Conservation (phyloP, 139 green algal species). For the Yamagishiella unicocca region DNA sequence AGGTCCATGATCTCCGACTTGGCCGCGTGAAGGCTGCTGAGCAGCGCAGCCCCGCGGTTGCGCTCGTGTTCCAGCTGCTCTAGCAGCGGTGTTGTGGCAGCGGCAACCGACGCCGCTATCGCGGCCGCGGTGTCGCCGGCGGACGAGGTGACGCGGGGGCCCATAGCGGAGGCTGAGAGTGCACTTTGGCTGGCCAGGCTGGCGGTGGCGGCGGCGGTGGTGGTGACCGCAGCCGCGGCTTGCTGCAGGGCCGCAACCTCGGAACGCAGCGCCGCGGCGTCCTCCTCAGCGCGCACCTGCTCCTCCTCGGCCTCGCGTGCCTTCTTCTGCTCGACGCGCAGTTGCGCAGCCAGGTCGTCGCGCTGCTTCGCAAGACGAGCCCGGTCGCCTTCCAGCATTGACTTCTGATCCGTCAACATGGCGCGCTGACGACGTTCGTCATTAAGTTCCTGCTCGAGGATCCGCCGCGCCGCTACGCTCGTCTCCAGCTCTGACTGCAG, state of each 20-base stretch:
- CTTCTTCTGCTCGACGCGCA: conserved; percentile 59
- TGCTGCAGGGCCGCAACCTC: conserved; percentile 68
- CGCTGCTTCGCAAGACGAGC: conserved; percentile 44
- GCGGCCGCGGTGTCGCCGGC: conserved; percentile 31
- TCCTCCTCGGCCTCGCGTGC: conserved; percentile 74
- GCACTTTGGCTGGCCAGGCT: no score
- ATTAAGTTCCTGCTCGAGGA: conserved; percentile 51
- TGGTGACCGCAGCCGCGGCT: not conserved
- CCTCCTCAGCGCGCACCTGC: conserved; percentile 68
- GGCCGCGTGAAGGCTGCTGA: conserved; percentile 50
- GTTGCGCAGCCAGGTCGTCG: conserved; percentile 56
- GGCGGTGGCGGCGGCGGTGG: not conserved
- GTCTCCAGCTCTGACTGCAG: conserved; percentile 43
- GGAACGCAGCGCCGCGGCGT: conserved; percentile 53
- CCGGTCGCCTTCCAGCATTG: conserved; percentile 46
- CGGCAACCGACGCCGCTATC: conserved; percentile 15
- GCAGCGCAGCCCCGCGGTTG: conserved; percentile 25
- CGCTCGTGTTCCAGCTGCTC: conserved; percentile 54
- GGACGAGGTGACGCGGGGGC: not conserved
- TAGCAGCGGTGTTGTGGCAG: conserved; percentile 30
- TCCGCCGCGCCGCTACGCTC: conserved; percentile 13
- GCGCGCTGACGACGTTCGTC: conserved; percentile 54
- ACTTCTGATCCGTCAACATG: conserved; percentile 55
- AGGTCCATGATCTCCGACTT: conserved; percentile 45
- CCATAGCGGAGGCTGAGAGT: not conserved